Evolutionary conservation across 1,284 basidiomycete species (phyloP).

Genomic region (Leccinum angustisporum): DNA sequence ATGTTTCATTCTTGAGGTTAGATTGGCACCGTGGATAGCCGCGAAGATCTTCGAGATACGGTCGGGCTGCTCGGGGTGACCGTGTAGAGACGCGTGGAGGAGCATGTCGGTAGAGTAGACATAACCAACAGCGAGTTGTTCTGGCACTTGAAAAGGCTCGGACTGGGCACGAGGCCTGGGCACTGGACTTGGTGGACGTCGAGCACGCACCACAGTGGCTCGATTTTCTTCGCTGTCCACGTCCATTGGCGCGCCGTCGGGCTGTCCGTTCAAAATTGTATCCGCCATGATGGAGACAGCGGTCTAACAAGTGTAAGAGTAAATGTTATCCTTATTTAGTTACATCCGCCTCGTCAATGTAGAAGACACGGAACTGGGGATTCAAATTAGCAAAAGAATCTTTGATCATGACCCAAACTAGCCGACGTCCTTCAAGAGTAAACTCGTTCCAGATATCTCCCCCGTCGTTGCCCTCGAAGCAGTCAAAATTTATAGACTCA

Average conservation of each 20-base stretch:
- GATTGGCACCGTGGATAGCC: constrained; percentile 59
- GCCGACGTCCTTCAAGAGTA: not conserved
- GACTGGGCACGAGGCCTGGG: constrained; percentile 31
- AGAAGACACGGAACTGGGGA: not conserved
- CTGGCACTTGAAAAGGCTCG: constrained; percentile 25
- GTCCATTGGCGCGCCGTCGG: constrained; percentile 28
- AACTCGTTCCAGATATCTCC: not conserved
- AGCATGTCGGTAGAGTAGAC: constrained; percentile 90
- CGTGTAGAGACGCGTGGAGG: constrained; percentile 65
- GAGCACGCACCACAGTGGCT: constrained; percentile 2
- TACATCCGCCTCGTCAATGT: not conserved
- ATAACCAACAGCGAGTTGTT: constrained; percentile 60
- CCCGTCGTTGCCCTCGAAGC: not conserved
- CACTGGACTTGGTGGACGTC: constrained; percentile 19
- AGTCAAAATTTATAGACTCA: not conserved
- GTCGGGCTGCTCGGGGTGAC: constrained; percentile 87
- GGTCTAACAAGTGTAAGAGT: not conserved
- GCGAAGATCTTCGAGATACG: constrained; percentile 83
- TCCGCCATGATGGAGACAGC: not conserved
- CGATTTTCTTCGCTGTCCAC: constrained; percentile 25
- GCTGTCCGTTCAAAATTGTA: constrained; percentile 19
- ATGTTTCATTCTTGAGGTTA: constrained; percentile 73
- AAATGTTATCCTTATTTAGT: constrained; percentile 3
- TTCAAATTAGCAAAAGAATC: not conserved
- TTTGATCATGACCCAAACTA: not conserved